phyloP scores from a whole-genome alignment of 2,329 filamentous ascomycete species.

The Exutisphaerella laricina region DNA sequence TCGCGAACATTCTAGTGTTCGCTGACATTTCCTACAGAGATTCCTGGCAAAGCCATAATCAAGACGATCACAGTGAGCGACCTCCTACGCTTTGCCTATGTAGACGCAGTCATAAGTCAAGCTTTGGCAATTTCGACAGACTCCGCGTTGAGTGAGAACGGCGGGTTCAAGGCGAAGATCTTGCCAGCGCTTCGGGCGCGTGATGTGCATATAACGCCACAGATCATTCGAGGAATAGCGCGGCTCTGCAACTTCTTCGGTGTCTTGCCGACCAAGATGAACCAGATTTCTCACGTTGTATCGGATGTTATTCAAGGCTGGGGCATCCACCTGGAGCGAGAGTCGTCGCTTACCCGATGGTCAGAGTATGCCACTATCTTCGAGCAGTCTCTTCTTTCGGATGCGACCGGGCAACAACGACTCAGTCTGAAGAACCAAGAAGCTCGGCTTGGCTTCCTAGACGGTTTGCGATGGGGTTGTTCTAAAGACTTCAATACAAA shows the following conservation, averaged over 20 bases:
- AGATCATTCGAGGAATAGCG: conserved; percentile 9
- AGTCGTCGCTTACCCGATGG: conserved; percentile 6
- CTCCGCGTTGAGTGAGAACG: not conserved
- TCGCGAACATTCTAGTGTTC: too few relatives aligned
- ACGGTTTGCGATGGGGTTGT: conserved; percentile 1
- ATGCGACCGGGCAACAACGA: not conserved
- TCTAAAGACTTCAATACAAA: not conserved
- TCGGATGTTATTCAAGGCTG: conserved; percentile 16
- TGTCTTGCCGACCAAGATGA: not conserved
- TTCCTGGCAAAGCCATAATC: conserved; percentile 13
- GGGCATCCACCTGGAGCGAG: not conserved
- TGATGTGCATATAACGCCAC: not conserved
- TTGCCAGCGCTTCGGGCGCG: not conserved
- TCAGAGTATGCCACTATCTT: conserved; percentile 3
- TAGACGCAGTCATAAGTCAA: not conserved
- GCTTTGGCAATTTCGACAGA: not conserved
- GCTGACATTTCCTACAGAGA: too few relatives aligned
- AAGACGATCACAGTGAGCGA: conserved; percentile 12
- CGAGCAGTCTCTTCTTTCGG: not conserved
- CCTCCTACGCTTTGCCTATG: conserved; percentile 4
- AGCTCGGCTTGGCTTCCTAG: not conserved
- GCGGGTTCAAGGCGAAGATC: not conserved
- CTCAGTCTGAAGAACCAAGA: not conserved
- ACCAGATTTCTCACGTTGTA: conserved; percentile 12
- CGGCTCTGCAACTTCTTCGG: conserved; percentile 6